These are phyloP conservation scores for Tolypocladium tundrense DNA, from an alignment of 2,329 filamentous ascomycete genomes.

Conservation along the genomic window DNA sequence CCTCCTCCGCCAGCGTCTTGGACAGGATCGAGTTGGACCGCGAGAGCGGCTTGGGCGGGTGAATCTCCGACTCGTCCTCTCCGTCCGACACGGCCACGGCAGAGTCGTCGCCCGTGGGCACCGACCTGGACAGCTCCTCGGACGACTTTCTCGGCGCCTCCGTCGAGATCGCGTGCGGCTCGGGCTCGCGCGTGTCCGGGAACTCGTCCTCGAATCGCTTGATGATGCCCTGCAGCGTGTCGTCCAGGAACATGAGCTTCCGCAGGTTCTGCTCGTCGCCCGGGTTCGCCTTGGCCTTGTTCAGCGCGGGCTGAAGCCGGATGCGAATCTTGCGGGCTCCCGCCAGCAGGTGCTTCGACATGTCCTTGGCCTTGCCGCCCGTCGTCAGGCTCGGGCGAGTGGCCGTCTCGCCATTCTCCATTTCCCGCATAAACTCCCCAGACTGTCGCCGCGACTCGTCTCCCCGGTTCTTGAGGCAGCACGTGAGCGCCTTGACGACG, in stretches of 20 bases:
- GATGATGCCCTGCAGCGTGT: constrained; percentile 84
- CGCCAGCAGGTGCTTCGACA: constrained; percentile 81
- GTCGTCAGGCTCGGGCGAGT: constrained; percentile 28
- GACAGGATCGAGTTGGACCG: constrained; percentile 45
- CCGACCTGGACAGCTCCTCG: constrained; percentile 12
- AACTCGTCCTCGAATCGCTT: constrained; percentile 94
- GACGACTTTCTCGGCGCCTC: constrained; percentile 6
- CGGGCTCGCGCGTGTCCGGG: constrained; percentile 61
- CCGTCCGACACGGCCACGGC: constrained; percentile 30
- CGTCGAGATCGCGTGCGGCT: background rate
- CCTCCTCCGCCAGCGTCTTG: constrained; percentile 44
- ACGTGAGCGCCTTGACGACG: constrained; percentile 86
- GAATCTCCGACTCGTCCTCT: constrained; percentile 38
- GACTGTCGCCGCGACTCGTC: constrained; percentile 49
- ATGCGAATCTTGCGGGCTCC: constrained; percentile 82
- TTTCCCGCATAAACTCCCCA: constrained; percentile 41
- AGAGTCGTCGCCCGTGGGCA: constrained; percentile 22
- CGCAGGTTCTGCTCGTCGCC: constrained; percentile 70
- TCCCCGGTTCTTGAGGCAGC: constrained; percentile 71
- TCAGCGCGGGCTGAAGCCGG: constrained; percentile 73
- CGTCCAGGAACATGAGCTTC: constrained; percentile 77
- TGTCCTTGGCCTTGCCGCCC: constrained; percentile 66
- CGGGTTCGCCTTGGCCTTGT: constrained; percentile 57
- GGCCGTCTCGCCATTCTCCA: constrained; percentile 38
- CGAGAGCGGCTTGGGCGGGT: constrained; percentile 29